phyloP scores from a whole-genome alignment of 2,329 filamentous ascomycete genomes.

The Aschersonia sp. region DNA sequence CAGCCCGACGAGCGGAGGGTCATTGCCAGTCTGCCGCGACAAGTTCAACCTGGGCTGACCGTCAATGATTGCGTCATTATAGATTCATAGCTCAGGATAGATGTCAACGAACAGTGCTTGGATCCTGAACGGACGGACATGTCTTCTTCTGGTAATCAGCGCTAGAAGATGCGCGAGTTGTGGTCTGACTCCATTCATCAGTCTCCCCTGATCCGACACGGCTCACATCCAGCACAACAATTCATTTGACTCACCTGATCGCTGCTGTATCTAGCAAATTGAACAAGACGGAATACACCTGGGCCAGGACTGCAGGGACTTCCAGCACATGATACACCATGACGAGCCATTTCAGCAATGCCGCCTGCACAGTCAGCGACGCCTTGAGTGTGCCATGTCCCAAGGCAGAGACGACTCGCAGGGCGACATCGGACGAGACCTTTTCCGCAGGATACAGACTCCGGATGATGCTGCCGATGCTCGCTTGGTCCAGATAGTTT shows the following conservation, averaged over 20 bases:
- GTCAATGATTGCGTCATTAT: neutral
- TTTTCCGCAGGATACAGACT: slow-evolving; percentile 61
- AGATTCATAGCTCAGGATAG: neutral
- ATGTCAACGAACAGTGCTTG: slow-evolving; percentile 46
- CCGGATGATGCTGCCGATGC: slow-evolving; percentile 51
- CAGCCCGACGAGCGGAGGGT: slow-evolving; percentile 59
- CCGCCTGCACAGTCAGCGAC: slow-evolving; percentile 52
- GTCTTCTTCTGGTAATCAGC: slow-evolving; percentile 63
- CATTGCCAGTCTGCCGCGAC: slow-evolving; percentile 50
- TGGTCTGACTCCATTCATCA: slow-evolving; percentile 20
- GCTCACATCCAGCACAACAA: neutral
- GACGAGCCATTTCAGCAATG: slow-evolving; percentile 65
- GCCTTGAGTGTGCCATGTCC: slow-evolving; percentile 68
- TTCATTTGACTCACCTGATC: slow-evolving; percentile 39
- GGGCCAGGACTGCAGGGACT: slow-evolving; percentile 46
- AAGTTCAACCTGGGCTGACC: slow-evolving; percentile 33
- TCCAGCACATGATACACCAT: slow-evolving; percentile 61
- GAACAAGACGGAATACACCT: slow-evolving; percentile 64
- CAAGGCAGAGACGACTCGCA: slow-evolving; percentile 57
- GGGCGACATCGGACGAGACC: slow-evolving; percentile 44
- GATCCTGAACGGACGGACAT: slow-evolving; percentile 74
- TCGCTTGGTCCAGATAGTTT: slow-evolving; percentile 63
- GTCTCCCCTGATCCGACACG: no score
- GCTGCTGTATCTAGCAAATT: slow-evolving; percentile 70
- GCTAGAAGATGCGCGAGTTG: slow-evolving; percentile 66